These are phyloP conservation scores for Pseudozyma flocculosa DNA, from an alignment of 1,284 basidiomycete species.

Conservation along the genomic window DNA sequence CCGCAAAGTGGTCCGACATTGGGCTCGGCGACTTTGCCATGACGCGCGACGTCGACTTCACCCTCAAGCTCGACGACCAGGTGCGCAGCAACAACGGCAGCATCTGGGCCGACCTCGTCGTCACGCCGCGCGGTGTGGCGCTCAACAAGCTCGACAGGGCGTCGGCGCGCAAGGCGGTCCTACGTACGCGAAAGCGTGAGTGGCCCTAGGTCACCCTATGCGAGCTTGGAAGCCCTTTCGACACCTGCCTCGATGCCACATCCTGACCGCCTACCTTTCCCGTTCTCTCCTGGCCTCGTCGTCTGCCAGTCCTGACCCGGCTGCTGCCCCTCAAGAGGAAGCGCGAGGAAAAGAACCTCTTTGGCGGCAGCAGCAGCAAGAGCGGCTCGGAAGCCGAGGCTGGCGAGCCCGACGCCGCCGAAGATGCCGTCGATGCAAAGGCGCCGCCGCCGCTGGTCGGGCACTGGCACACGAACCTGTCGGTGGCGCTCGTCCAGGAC, in stretches of 20 bases:
- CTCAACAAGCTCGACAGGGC: conserved; percentile 66
- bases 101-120: conserved; percentile 77
- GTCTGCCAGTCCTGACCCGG: conserved; percentile 67
- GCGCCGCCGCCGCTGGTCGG: conserved; percentile 62
- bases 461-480: conserved; percentile 89
- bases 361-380: conserved; percentile 58
- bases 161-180: conserved; percentile 65
- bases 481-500: conserved; percentile 70
- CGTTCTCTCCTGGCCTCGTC: too few species aligned
- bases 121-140: conserved; percentile 69
- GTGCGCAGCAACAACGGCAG: conserved; percentile 27
- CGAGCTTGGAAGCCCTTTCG: conserved; percentile 3
- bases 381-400: conserved; percentile 30
- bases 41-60: conserved; percentile 22
- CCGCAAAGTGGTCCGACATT: conserved; percentile 33
- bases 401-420: conserved; percentile 60
- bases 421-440: not conserved
- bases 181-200: conserved; percentile 74
- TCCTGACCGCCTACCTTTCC: too few species aligned
- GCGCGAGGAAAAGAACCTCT: conserved; percentile 79
- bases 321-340: conserved; percentile 73
- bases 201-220: conserved; percentile 51
- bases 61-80: conserved; percentile 15
- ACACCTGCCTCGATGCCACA: too few species aligned
- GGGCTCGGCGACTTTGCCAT: conserved; percentile 20